Percentiles rank a stretch among this genome's conserved stretches.
Conservation (phyloP, 2,329 filamentous ascomycete genomes). For the Hawksworthiomyces lignivorus region DNA sequence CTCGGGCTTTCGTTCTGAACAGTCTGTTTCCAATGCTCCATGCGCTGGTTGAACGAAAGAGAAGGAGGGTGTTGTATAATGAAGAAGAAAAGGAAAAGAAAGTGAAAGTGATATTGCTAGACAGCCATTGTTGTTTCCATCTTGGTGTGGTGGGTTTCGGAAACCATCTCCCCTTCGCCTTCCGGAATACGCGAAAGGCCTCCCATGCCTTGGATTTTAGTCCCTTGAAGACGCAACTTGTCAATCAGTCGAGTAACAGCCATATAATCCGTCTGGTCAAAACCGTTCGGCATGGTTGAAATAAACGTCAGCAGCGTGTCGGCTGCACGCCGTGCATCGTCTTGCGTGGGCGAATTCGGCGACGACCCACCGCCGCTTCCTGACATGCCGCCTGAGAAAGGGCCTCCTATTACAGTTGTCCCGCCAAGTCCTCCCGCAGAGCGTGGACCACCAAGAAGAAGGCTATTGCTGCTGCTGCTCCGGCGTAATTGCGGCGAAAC, state of each 20-base stretch:
- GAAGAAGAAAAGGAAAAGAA: neutral
- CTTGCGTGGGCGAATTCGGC: slow-evolving; percentile 65
- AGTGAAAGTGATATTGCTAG: slow-evolving; percentile 6
- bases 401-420: slow-evolving; percentile 4
- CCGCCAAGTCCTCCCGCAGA: slow-evolving; percentile 18
- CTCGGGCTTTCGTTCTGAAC: too few species aligned
- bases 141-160: slow-evolving; percentile 27
- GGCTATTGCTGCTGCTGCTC: slow-evolving; percentile 43
- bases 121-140: slow-evolving; percentile 27
- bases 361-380: slow-evolving; percentile 30
- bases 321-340: slow-evolving; percentile 76
- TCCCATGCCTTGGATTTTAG: slow-evolving; percentile 30
- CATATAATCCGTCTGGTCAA: slow-evolving; percentile 71
- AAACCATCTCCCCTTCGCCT: slow-evolving; percentile 44
- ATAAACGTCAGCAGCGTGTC: slow-evolving; percentile 79
- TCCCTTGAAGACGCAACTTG: slow-evolving; percentile 62
- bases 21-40: too few species aligned
- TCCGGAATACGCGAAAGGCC: slow-evolving; percentile 49
- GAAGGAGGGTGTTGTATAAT: too few species aligned
- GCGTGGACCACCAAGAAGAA: slow-evolving; percentile 23
- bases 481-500: slow-evolving; percentile 39
- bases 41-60: too few species aligned
- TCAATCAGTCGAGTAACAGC: slow-evolving; percentile 77
- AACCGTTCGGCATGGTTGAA: slow-evolving; percentile 55
- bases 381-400: neutral